phyloP scores from a whole-genome alignment of 2,329 filamentous ascomycete genomes.

The Nemania serpens region DNA sequence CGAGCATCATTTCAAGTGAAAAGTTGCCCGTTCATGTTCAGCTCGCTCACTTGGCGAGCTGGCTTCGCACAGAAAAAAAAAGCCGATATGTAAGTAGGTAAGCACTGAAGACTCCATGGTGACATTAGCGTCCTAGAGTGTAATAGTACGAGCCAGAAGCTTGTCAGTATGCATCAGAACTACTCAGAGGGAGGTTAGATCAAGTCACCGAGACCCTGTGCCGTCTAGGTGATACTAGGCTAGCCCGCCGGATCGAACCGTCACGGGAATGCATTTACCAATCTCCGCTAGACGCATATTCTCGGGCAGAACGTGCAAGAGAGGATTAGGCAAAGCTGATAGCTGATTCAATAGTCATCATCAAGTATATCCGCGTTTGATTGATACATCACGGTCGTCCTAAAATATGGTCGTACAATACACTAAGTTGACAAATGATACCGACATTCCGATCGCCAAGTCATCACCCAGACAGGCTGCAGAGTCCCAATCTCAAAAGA shows the following conservation, averaged over 20 bases:
- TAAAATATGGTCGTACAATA: slow-evolving; percentile 19
- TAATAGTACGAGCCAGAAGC: slow-evolving; percentile 10
- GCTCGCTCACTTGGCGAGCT: neutral
- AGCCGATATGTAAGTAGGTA: slow-evolving; percentile 9
- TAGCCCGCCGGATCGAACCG: neutral
- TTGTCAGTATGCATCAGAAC: neutral
- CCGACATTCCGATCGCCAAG: slow-evolving; percentile 17
- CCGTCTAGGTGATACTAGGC: slow-evolving; percentile 5
- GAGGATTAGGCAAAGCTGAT: neutral
- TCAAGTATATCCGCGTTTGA: slow-evolving; percentile 7
- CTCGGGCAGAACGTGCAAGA: neutral
- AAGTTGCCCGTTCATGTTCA: neutral
- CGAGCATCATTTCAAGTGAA: slow-evolving; percentile 1
- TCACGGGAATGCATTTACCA: neutral
- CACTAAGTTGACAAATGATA: slow-evolving; percentile 8
- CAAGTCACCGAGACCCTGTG: neutral
- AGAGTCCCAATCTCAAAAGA: neutral
- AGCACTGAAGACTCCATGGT: slow-evolving; percentile 5
- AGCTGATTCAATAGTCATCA: neutral
- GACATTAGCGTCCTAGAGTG: neutral
- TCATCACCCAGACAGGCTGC: slow-evolving; percentile 4
- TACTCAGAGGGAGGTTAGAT: slow-evolving; percentile 5
- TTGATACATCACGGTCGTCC: slow-evolving; percentile 11
- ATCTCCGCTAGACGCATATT: neutral
- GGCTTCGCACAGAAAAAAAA: neutral